These are phyloP conservation scores for Eimeria acervulina DNA, from an alignment of 169 alveolate genomes.

Conservation along the genomic window DNA sequence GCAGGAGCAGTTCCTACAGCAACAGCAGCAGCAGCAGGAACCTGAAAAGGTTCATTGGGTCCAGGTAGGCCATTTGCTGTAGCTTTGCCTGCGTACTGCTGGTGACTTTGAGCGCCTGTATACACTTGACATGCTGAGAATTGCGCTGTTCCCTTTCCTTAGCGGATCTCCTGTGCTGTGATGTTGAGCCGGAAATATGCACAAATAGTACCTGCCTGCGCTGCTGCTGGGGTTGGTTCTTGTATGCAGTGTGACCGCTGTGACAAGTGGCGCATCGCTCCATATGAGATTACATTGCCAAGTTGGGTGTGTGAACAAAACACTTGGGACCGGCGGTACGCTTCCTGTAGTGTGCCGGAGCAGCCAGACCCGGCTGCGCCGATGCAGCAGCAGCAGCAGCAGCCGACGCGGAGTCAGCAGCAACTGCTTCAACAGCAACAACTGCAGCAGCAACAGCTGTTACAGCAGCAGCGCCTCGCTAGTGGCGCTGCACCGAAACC, in stretches of 20 bases:
- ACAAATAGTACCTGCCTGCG: not conserved
- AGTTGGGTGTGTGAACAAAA: slow-evolving; percentile 82
- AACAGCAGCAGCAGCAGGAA: slow-evolving; percentile 52
- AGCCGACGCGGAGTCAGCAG: slow-evolving; percentile 30
- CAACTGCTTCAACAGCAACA: slow-evolving; percentile 71
- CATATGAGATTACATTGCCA: slow-evolving; percentile 70
- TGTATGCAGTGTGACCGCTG: slow-evolving; percentile 83
- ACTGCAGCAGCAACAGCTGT: slow-evolving; percentile 60
- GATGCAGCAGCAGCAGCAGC: slow-evolving; percentile 78
- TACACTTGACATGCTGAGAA: not conserved
- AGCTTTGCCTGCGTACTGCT: not conserved
- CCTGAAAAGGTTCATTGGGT: slow-evolving; percentile 63
- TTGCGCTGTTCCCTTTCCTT: too few relatives aligned
- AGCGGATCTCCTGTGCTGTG: too few relatives aligned
- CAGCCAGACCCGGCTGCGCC: slow-evolving; percentile 76
- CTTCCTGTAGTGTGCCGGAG: slow-evolving; percentile 79
- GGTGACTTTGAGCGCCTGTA: not conserved
- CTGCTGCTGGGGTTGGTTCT: not conserved
- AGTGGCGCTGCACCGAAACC: slow-evolving; percentile 50
- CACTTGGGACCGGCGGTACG: slow-evolving; percentile 82
- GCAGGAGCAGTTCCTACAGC: slow-evolving; percentile 70
- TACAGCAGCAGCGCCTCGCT: slow-evolving; percentile 1
- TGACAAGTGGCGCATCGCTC: slow-evolving; percentile 83
- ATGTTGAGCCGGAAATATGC: too few relatives aligned
- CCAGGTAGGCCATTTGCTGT: slow-evolving; percentile 36